Evolutionary conservation across 257 asterid genomes (phyloP).

Genomic region (Plectranthus barbatus): DNA sequence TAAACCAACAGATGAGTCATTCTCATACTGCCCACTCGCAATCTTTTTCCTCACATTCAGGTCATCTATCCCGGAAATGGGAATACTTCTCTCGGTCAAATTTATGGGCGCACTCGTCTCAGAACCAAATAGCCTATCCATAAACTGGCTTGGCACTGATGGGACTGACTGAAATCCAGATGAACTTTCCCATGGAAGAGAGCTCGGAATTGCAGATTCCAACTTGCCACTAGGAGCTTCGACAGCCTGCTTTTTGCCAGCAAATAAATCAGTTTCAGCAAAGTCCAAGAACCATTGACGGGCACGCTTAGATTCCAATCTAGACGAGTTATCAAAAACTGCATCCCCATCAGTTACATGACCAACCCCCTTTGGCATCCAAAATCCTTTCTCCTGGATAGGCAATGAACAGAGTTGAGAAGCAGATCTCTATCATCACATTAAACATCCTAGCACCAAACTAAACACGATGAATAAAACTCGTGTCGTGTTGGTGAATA

Average conservation of each 20-base stretch:
- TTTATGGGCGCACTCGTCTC: constrained; percentile 30
- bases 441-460: background rate
- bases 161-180: constrained; percentile 48
- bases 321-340: constrained; percentile 53
- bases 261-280: constrained; percentile 52
- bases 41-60: constrained; percentile 26
- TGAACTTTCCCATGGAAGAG: constrained; percentile 61
- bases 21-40: constrained; percentile 34
- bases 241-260: constrained; percentile 62
- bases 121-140: constrained; percentile 60
- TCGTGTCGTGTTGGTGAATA: background rate
- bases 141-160: constrained; percentile 41
- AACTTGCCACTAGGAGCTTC: constrained; percentile 42
- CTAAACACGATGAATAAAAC: background rate
- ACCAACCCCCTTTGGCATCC: constrained; percentile 64
- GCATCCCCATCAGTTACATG: constrained; percentile 45
- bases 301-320: constrained; percentile 54
- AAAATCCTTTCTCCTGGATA: constrained; percentile 66
- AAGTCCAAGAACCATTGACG: constrained; percentile 57
- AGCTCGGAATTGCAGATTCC: constrained; percentile 33
- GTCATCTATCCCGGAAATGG: constrained; percentile 34
- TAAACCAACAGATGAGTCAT: constrained; percentile 56
- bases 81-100: constrained; percentile 28
- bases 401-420: constrained; percentile 12
- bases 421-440: background rate